phyloP scores from a whole-genome alignment of 2,329 filamentous ascomycete genomes.

The Sarocladiaceae sp. region DNA sequence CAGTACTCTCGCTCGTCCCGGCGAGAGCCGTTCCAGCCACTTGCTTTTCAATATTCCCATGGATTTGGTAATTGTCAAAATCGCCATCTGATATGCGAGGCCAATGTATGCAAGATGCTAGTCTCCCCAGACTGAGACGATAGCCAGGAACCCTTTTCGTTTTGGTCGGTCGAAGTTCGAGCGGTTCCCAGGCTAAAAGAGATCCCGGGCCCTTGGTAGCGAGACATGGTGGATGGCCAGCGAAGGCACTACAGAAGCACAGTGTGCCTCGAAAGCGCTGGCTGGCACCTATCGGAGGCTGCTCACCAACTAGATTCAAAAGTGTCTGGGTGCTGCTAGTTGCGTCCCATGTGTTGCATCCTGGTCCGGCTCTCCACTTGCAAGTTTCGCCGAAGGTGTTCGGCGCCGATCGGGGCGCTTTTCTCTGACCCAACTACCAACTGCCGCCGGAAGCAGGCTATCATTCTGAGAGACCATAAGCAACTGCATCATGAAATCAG shows the following conservation, averaged over 20 bases:
- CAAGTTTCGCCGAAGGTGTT: neutral
- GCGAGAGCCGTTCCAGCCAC: conserved; percentile 8
- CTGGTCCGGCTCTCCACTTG: neutral
- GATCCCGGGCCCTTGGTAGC: conserved; percentile 3
- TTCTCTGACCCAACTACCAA: neutral
- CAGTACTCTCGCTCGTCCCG: no score
- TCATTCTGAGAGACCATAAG: no score
- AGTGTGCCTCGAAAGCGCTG: no score
- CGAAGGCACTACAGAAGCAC: neutral
- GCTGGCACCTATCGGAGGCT: no score
- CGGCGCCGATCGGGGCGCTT: neutral
- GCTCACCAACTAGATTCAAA: no score
- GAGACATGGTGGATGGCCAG: conserved; percentile 2
- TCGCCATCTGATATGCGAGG: neutral
- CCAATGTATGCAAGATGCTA: conserved; percentile 9
- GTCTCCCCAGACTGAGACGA: neutral
- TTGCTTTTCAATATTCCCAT: neutral
- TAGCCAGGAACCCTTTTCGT: neutral
- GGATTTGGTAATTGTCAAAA: neutral
- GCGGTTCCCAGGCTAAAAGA: neutral
- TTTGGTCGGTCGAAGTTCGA: neutral
- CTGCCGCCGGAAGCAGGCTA: neutral
- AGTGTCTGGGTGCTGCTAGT: neutral
- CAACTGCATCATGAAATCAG: no score
- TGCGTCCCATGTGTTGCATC: neutral